These are phyloP conservation scores for Dipodascopsis uninucleata DNA, from an alignment of 805 yeast genomes.

Conservation along the genomic window DNA sequence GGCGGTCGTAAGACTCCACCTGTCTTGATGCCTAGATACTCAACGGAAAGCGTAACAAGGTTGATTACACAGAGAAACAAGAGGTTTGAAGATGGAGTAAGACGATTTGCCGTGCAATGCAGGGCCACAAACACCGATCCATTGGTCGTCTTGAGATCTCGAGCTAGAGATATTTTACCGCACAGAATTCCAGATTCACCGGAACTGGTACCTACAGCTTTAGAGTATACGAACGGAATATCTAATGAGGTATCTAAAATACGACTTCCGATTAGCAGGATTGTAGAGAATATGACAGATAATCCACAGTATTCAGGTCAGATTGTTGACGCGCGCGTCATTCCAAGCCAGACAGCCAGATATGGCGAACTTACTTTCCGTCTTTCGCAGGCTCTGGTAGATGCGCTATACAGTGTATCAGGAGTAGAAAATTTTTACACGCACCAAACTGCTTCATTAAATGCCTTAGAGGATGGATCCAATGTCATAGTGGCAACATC, in stretches of 20 bases:
- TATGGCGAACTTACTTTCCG: slow-evolving; percentile 44
- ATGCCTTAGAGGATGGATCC: slow-evolving; percentile 47
- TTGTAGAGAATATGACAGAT: slow-evolving; percentile 49
- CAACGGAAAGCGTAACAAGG: slow-evolving; percentile 19
- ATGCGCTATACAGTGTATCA: slow-evolving; percentile 49
- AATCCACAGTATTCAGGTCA: slow-evolving; percentile 58
- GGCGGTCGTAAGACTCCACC: slow-evolving; percentile 4
- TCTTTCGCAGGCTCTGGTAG: slow-evolving; percentile 50
- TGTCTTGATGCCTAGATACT: slow-evolving; percentile 20
- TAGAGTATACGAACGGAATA: slow-evolving; percentile 9
- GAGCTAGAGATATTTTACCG: slow-evolving; percentile 6
- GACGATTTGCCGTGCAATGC: slow-evolving; percentile 9
- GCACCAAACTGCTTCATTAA: slow-evolving; percentile 80
- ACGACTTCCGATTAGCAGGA: slow-evolving; percentile 45
- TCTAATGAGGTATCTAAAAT: slow-evolving; percentile 29
- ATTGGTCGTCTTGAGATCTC: slow-evolving; percentile 10
- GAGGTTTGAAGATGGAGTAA: slow-evolving; percentile 10
- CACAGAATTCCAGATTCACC: not conserved
- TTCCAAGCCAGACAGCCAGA: slow-evolving; percentile 46
- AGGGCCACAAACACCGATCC: slow-evolving; percentile 12
- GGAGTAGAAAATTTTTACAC: slow-evolving; percentile 57
- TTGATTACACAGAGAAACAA: slow-evolving; percentile 16
- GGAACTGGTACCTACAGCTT: slow-evolving; percentile 1
- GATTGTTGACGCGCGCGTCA: slow-evolving; percentile 48
- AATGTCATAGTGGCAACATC: slow-evolving; percentile 90